Evolutionary conservation across 2,329 filamentous ascomycete genomes (phyloP).

Genomic region (Fusarium palustre): DNA sequence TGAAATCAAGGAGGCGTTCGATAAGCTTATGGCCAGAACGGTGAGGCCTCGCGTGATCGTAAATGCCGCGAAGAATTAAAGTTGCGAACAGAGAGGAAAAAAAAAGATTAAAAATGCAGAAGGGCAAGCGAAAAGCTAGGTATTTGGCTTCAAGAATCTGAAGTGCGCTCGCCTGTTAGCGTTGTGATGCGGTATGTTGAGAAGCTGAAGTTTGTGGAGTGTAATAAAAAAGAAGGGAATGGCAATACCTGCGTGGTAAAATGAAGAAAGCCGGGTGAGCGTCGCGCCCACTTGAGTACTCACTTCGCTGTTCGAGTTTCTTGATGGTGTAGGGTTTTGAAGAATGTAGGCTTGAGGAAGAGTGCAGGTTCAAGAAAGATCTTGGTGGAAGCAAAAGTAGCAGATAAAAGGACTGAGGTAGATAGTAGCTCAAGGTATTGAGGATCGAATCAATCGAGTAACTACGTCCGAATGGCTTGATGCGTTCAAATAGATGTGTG

Average conservation of each 20-base stretch:
- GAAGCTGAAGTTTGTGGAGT: not conserved
- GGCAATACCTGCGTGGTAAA: not conserved
- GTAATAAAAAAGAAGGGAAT: not conserved
- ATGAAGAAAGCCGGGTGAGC: not conserved
- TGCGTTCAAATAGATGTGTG: not conserved
- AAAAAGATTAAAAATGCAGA: not conserved
- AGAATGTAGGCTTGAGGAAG: not conserved
- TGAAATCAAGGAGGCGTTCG: not conserved
- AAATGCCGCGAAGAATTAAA: not conserved
- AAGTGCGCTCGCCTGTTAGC: not conserved
- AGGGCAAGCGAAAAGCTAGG: not conserved
- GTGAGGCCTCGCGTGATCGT: conserved; percentile 1
- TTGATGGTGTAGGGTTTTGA: not conserved
- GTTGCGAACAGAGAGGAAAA: not conserved
- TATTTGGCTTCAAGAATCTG: not conserved
- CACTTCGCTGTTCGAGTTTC: not conserved
- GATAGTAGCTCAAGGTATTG: too few species aligned
- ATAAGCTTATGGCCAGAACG: not conserved
- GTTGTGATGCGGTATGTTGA: not conserved
- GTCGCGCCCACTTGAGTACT: not conserved
- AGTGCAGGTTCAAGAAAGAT: not conserved
- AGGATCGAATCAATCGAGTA: not conserved
- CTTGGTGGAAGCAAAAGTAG: not conserved
- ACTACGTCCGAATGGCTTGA: not conserved
- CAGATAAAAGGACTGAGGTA: not conserved